Evolutionary conservation across 495 filamentous ascomycete genomes (phyloP).

Genomic region (Neurospora cerealis): DNA sequence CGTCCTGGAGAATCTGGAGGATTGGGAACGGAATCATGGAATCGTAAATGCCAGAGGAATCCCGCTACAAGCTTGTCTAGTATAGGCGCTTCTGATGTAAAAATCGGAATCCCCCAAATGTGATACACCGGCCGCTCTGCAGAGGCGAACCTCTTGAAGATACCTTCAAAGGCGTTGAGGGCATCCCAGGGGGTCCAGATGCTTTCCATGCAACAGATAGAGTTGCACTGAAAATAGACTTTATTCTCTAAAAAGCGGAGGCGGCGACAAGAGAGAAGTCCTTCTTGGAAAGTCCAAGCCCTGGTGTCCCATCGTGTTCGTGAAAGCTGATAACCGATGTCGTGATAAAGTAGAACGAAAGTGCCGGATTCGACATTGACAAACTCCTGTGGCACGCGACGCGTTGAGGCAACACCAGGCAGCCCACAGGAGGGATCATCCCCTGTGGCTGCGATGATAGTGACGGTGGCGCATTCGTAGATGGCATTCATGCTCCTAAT

Average conservation of each 20-base stretch:
- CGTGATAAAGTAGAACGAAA: background rate
- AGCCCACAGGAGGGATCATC: slow-evolving; percentile 15
- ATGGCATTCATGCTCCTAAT: slow-evolving; percentile 20
- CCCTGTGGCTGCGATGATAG: slow-evolving; percentile 22
- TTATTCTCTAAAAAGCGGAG: background rate
- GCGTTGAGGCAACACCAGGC: slow-evolving; percentile 16
- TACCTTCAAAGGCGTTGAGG: background rate
- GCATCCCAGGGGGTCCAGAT: background rate
- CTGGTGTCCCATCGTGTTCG: background rate
- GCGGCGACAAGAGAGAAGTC: background rate
- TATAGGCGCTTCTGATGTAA: too few relatives aligned
- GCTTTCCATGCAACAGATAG: slow-evolving; percentile 9
- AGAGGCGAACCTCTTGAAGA: background rate
- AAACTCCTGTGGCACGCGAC: background rate
- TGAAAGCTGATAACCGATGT: background rate
- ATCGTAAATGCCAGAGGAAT: background rate
- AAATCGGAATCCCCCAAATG: slow-evolving; percentile 1
- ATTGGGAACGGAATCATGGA: background rate
- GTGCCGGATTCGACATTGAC: background rate
- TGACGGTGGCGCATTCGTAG: slow-evolving; percentile 13
- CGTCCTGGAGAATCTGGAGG: background rate
- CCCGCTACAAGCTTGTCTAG: background rate
- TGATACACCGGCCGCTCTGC: background rate
- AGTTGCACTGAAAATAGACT: background rate
- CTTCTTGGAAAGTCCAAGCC: background rate